phyloP scores from a whole-genome alignment of 371 early-diverging fungal species.

The Apophysomyces sp. region DNA sequence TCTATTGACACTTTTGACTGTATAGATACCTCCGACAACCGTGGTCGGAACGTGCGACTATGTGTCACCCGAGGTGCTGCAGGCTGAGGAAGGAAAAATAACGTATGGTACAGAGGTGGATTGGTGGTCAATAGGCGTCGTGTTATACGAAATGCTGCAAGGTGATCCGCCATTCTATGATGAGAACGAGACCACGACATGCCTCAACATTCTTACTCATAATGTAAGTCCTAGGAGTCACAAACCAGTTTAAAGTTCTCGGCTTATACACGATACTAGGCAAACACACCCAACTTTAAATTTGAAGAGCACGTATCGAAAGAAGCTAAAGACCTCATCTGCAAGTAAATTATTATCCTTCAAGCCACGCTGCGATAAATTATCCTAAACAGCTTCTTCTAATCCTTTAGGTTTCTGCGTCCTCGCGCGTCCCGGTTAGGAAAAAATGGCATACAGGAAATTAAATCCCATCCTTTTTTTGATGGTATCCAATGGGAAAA shows the following conservation, averaged over 20 bases:
- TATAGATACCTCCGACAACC: conserved; percentile 59
- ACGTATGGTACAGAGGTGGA: conserved; percentile 95
- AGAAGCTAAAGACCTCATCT: conserved; percentile 81
- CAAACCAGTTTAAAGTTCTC: not conserved
- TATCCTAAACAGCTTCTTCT: not conserved
- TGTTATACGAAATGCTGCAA: conserved; percentile 95
- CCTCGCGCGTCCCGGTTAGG: conserved; percentile 78
- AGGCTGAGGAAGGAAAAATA: conserved; percentile 58
- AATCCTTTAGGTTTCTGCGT: conserved; percentile 62
- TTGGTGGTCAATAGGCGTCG: conserved; percentile 99
- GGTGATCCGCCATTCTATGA: conserved; percentile 92
- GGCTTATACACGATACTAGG: conserved; percentile 30
- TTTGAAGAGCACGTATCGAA: conserved; percentile 47
- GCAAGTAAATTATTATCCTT: conserved; percentile 45
- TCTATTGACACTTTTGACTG: not conserved
- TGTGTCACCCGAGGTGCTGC: conserved; percentile 93
- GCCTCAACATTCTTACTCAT: conserved; percentile 81
- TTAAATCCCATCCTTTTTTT: conserved; percentile 86
- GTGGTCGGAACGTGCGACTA: conserved; percentile 96
- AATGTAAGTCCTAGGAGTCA: conserved; percentile 34
- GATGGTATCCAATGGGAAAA: conserved; percentile 72
- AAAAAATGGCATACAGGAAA: conserved; percentile 64
- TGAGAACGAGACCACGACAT: conserved; percentile 82
- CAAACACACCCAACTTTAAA: not conserved
- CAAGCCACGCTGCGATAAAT: not conserved